Evolutionary conservation across 2,329 filamentous ascomycete genomes (phyloP).

Genomic region (Colletotrichum trifolii): DNA sequence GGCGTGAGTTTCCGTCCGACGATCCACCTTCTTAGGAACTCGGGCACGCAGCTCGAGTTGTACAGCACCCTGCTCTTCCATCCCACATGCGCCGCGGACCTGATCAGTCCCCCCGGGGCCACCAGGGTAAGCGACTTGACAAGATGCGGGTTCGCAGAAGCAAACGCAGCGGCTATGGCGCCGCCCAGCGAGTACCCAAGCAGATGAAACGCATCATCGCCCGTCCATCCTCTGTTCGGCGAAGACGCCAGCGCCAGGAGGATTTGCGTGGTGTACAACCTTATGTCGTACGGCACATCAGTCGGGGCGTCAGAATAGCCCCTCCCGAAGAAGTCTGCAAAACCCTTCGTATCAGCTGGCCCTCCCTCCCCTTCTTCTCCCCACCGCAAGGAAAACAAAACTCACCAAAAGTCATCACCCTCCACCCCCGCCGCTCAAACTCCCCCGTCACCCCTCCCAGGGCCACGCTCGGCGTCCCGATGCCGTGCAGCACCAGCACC

Average conservation of each 20-base stretch:
- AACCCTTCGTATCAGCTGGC: too few species aligned
- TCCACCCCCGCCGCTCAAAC: constrained; percentile 73
- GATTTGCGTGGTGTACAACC: constrained; percentile 74
- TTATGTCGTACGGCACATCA: constrained; percentile 68
- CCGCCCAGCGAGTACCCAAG: constrained; percentile 86
- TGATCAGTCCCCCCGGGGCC: constrained; percentile 75
- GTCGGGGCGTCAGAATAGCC: constrained; percentile 79
- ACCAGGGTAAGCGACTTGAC: constrained; percentile 73
- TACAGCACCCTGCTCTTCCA: constrained; percentile 73
- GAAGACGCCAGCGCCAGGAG: constrained; percentile 75
- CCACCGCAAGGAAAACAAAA: constrained; percentile 35
- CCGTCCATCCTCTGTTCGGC: constrained; percentile 61
- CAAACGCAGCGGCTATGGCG: constrained; percentile 76
- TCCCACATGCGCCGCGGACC: constrained; percentile 67
- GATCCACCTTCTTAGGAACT: constrained; percentile 64
- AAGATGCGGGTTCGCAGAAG: constrained; percentile 73
- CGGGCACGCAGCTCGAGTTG: constrained; percentile 68
- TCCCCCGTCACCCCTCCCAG: constrained; percentile 73
- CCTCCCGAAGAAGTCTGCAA: constrained; percentile 76
- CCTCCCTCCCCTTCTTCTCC: too few species aligned
- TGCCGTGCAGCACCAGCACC: constrained; percentile 82
- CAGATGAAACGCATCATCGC: constrained; percentile 71
- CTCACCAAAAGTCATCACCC: constrained; percentile 82
- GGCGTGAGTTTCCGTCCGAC: constrained; percentile 60
- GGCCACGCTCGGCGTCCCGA: constrained; percentile 80